Percentiles rank a stretch among this genome's conserved stretches.
These are phyloP conservation scores for Pyracantha coccinea DNA, from an alignment of 331 rosid species.

Conservation along the genomic window DNA sequence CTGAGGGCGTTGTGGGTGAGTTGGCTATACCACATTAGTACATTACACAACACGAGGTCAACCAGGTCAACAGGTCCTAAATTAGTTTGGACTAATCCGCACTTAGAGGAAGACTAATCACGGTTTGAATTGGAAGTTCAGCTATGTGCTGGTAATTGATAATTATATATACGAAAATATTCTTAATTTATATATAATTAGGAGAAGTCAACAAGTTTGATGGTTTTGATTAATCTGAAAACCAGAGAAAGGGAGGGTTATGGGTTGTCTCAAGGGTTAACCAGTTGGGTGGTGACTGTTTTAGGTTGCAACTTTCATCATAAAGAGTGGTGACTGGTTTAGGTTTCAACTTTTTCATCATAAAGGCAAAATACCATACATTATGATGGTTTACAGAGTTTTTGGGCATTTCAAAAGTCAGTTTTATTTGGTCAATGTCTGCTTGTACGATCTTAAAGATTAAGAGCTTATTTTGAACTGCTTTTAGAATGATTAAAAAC, in stretches of 20 bases:
- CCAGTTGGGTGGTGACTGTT: not conserved
- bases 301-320: not conserved
- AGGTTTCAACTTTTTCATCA: not conserved
- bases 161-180: too few relatives aligned
- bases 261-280: not conserved
- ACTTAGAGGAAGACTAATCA: not conserved
- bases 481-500: too few relatives aligned
- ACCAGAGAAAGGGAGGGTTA: too few relatives aligned
- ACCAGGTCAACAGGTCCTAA: not conserved
- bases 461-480: too few relatives aligned
- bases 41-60: not conserved
- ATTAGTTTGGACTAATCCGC: not conserved
- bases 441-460: too few relatives aligned
- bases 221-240: not conserved
- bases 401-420: not conserved
- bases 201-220: not conserved
- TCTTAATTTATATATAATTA: too few relatives aligned
- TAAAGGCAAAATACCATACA: not conserved
- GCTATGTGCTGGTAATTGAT: not conserved
- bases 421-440: not conserved
- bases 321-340: not conserved
- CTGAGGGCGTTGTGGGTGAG: too few relatives aligned
- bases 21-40: too few relatives aligned
- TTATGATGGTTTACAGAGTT: not conserved
- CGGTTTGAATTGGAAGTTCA: not conserved